Base-by-base conservation (phyloP, 2,329 filamentous ascomycete species). In the Aspergillus carbonarius region DNA sequence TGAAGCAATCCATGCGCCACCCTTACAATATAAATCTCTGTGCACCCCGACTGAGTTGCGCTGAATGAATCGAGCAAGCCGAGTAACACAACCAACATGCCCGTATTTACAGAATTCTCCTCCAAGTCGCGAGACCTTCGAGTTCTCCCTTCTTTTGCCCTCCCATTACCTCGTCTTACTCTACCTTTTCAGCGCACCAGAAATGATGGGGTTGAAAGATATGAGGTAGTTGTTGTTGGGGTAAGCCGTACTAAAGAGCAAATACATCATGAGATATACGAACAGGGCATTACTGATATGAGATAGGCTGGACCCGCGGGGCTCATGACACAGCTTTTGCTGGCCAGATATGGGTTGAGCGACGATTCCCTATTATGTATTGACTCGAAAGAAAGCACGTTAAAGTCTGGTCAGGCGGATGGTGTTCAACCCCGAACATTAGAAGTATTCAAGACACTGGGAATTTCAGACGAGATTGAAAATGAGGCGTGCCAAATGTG, bases 181-280 rank as follows among this genome's bases (percentile, higher is more conserved):
- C 68, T 71, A 1, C 50, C 55, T 25, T 63, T 63, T 15, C 18
- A 58, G 60, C 12, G 44, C 60, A 27, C 13, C 2, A 40, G 20
- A 27, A 35, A 54, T 18, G 54, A 50, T 13, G 59, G 54, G 30
- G 59, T 58, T 3, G 72, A 75, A 46, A 70, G 65, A 54, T 77
- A 76, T 63, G 76, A 79, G 60, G 75, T 78, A 1, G 65, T 79
- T 2, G 66, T 79, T 20, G 70, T 71, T 5, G 77, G 77, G n/a
- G 59, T 60, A 47, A 17, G 46, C 34, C 23, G n/a, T n/a, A n/a
- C n/a, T n/a, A n/a, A 7, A 18, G 6, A 15, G 5, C 27, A 8
- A 40, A 4, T 27, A 17, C 15, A n/a, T 40, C 17, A 17, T 2
- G 18, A 13, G 7, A 32, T 17, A 18, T 18, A 44, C 25, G 20